A percentile compares a stretch with the other conserved stretches of the same genome.
These are phyloP conservation scores for Pseudoturritis turrita DNA, from an alignment of 345 rosid genomes.

Conservation along the genomic window DNA sequence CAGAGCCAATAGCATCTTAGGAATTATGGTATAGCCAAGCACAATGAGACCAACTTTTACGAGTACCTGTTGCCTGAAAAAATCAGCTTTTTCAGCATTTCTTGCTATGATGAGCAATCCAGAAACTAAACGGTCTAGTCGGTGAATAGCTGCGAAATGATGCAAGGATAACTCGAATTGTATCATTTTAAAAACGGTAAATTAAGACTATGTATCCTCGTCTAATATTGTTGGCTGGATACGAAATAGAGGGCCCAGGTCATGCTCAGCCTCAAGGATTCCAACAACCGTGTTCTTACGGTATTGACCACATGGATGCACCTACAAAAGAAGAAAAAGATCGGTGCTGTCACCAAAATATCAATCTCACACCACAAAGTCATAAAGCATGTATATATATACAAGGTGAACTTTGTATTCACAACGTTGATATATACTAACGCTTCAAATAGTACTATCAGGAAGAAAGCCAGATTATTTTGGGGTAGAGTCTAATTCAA, in stretches of 20 bases:
- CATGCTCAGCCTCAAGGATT: slow-evolving; percentile 90
- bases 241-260: slow-evolving; percentile 73
- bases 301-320: slow-evolving; percentile 95
- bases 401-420: background rate
- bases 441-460: background rate
- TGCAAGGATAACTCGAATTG: slow-evolving; percentile 35
- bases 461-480: background rate
- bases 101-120: slow-evolving; percentile 92
- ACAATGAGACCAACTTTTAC: background rate
- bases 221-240: slow-evolving; percentile 39
- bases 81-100: slow-evolving; percentile 72
- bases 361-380: background rate
- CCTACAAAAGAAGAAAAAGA: slow-evolving; percentile 37
- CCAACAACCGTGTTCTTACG: slow-evolving; percentile 95
- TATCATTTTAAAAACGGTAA: background rate
- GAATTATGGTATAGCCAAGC: background rate
- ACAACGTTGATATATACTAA: background rate
- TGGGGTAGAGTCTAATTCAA: background rate
- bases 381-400: background rate
- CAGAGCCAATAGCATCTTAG: background rate
- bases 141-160: slow-evolving; percentile 57
- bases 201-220: background rate
- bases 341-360: background rate
- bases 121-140: slow-evolving; percentile 83
- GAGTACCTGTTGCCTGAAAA: slow-evolving; percentile 80